These are phyloP conservation scores for Penicillium sp. DNA, from an alignment of 2,329 filamentous ascomycete species.

Conservation along the genomic window DNA sequence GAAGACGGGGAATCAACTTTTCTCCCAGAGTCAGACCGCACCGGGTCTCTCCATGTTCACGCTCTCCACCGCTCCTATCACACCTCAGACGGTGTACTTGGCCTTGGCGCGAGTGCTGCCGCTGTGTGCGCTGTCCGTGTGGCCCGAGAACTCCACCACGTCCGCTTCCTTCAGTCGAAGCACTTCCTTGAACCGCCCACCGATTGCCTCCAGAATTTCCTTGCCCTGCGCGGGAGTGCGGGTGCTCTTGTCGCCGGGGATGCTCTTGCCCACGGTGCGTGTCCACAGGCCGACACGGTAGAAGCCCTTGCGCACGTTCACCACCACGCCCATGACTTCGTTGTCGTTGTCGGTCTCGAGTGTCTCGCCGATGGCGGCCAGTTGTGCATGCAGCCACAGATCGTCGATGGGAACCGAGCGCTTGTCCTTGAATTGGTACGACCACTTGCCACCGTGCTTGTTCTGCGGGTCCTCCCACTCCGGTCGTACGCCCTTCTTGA, in stretches of 20 bases:
- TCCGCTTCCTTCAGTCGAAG: conserved; percentile 75
- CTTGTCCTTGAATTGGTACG: conserved; percentile 97
- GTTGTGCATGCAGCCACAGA: conserved; percentile 95
- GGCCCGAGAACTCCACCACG: conserved; percentile 88
- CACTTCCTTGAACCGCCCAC: conserved; percentile 87
- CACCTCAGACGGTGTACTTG: conserved; percentile 75
- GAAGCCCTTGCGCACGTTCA: conserved; percentile 98
- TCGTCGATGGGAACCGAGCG: conserved; percentile 87
- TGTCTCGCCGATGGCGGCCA: conserved; percentile 94
- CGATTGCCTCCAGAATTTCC: conserved; percentile 80
- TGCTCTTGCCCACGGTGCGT: conserved; percentile 82
- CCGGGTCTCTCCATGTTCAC: not conserved
- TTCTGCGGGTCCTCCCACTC: conserved; percentile 99
- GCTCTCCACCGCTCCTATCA: not conserved
- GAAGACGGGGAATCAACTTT: conserved; percentile 20
- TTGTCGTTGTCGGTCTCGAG: conserved; percentile 90
- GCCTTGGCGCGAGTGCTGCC: conserved; percentile 95
- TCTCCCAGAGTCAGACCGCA: conserved; percentile 9
- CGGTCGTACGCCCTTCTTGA: conserved; percentile 94
- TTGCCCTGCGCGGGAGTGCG: conserved; percentile 77
- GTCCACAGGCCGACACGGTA: conserved; percentile 98
- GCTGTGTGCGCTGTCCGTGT: conserved; percentile 88
- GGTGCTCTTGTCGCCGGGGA: conserved; percentile 72
- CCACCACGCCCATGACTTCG: conserved; percentile 98
- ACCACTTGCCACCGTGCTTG: conserved; percentile 99